Conservation (phyloP, 2,329 filamentous ascomycete genomes). For the Hymenoscyphus scutula region DNA sequence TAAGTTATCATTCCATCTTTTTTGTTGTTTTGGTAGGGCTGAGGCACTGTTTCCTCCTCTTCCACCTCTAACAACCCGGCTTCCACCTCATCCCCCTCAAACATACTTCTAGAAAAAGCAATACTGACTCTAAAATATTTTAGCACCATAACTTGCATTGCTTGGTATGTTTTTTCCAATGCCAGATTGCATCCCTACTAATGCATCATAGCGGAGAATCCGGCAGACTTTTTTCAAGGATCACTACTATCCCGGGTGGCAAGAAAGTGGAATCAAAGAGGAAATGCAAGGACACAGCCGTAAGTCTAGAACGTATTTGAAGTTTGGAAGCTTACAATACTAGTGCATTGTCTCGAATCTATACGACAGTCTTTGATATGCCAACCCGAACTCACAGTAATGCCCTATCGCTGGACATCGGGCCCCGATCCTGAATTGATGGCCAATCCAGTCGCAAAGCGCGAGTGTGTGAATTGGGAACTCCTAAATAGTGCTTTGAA, state of each 20-base stretch:
- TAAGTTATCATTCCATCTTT: too few species aligned
- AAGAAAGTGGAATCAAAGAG: slow-evolving; percentile 6
- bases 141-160: slow-evolving; percentile 8
- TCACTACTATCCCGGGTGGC: slow-evolving; percentile 7
- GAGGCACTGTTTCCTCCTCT: too few species aligned
- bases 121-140: not conserved
- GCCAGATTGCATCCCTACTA: too few species aligned
- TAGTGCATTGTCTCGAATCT: slow-evolving; percentile 9
- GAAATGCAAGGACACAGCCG: slow-evolving; percentile 7
- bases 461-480: slow-evolving; percentile 9
- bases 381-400: slow-evolving; percentile 9
- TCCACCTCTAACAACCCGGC: too few species aligned
- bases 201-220: slow-evolving; percentile 5
- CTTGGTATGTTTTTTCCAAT: too few species aligned
- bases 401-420: slow-evolving; percentile 6
- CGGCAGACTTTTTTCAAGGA: slow-evolving; percentile 7
- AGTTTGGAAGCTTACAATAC: slow-evolving; percentile 1
- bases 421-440: not conserved
- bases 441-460: slow-evolving; percentile 7
- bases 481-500: not conserved
- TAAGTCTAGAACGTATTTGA: not conserved
- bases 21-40: too few species aligned
- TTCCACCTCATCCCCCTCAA: too few species aligned
- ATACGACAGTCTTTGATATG: slow-evolving; percentile 9
- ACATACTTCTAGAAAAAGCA: not conserved